phyloP scores from a whole-genome alignment of 1,139 yeast species.

The Yamadazyma sp. region DNA sequence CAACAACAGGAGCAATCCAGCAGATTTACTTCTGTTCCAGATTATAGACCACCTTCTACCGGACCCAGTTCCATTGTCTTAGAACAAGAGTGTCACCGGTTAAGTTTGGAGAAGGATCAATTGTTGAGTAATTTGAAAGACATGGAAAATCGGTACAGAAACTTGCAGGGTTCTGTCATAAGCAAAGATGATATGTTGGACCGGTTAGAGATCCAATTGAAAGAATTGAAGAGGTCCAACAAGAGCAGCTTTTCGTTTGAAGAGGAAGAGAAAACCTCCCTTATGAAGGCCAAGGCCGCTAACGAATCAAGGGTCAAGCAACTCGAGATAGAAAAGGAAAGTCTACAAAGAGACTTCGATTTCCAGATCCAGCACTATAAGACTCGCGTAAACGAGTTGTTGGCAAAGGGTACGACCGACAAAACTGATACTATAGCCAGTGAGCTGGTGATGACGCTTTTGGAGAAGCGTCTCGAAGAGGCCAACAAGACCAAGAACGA shows the following conservation, averaged over 20 bases:
- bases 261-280: conserved; percentile 33
- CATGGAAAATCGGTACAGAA: conserved; percentile 22
- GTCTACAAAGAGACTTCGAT: conserved; percentile 30
- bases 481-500: conserved; percentile 19
- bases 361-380: conserved; percentile 28
- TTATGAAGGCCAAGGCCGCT: conserved; percentile 28
- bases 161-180: conserved; percentile 19
- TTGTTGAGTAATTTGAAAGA: conserved; percentile 19
- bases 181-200: conserved; percentile 35
- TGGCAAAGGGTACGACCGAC: neutral
- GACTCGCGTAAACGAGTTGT: conserved; percentile 19
- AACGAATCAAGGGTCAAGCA: conserved; percentile 37
- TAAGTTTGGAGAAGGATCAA: conserved; percentile 20
- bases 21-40: neutral
- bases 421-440: neutral
- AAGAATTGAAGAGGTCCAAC: conserved; percentile 25
- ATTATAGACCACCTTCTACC: conserved; percentile 8
- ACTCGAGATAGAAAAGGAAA: conserved; percentile 36
- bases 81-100: conserved; percentile 19
- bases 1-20: conserved; percentile 2
- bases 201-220: conserved; percentile 25
- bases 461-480: conserved; percentile 37
- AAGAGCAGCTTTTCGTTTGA: conserved; percentile 21
- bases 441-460: conserved; percentile 24
- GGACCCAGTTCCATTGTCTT: conserved; percentile 6